These are phyloP conservation scores for Suillus clintonianus DNA, from an alignment of 768 basidiomycete genomes.

Conservation along the genomic window DNA sequence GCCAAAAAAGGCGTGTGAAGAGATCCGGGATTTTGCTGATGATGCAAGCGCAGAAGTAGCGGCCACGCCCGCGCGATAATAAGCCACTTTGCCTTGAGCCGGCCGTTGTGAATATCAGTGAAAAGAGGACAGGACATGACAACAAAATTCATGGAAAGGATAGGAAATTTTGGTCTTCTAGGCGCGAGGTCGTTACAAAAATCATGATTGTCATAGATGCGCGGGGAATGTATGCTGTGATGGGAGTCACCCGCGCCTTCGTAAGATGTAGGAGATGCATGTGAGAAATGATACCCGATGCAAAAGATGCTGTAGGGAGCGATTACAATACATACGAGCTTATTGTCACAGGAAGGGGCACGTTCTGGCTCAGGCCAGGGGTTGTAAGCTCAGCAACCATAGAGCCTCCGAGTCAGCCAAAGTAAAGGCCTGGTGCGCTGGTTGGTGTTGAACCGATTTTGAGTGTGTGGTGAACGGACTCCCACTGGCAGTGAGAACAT, in stretches of 20 bases:
- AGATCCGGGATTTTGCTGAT: too few species aligned
- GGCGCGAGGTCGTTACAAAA: neutral
- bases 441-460: conserved; percentile 47
- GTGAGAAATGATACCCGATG: too few species aligned
- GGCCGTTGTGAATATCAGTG: neutral
- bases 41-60: neutral
- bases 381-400: conserved; percentile 37
- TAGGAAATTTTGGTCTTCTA: neutral
- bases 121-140: neutral
- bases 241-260: neutral
- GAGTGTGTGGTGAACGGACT: conserved; percentile 55
- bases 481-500: too few species aligned
- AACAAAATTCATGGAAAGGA: neutral
- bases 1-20: too few species aligned
- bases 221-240: neutral
- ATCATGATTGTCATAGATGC: neutral
- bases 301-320: neutral
- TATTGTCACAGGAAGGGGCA: neutral
- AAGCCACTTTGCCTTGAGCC: neutral
- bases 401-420: conserved; percentile 40
- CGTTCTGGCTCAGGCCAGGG: conserved; percentile 1
- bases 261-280: neutral
- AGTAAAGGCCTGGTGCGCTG: conserved; percentile 28
- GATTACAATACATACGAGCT: neutral
- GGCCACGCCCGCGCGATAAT: neutral